Evolutionary conservation across 2,329 filamentous ascomycete species (phyloP), one percentile per base, ranked within the genome.

Genomic region (Sporothrix luriei): DNA sequence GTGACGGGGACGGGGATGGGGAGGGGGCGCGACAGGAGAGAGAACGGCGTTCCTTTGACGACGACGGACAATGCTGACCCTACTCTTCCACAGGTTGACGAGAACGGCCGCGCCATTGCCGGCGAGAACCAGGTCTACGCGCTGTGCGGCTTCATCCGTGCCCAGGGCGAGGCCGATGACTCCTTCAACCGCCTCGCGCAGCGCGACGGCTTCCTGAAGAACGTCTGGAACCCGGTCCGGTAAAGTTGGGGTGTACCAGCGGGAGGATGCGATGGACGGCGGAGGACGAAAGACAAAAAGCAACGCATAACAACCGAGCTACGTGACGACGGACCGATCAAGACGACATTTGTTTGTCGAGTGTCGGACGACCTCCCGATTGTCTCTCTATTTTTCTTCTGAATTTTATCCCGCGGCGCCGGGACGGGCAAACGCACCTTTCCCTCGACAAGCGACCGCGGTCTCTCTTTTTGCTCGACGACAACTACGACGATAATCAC

Each of bases 71-170:
- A 54, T 62, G 54, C 55, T 62, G 46, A 68, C 68, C n/a, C 13
- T 43, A 2, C 13, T 10, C 21, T 16, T 13, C 19, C 9, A 3
- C 66, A 74, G 73, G 95, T 99, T 78, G 94, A 98, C 84, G 95
- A 99, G 90, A 96, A 94, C 86, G 95, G 95, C 82, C 92, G 94
- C 79, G 93, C 94, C 76, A 80, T 89, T 85, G 93, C 92, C 77
- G 93, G 94, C 84, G 95, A 97, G 87, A 97, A 94, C 90, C 91
- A 97, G 84, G 90, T 92, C 81, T 99, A 97, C 82, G 94, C 95
- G 78, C 91, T 99, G 75, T 97, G 91, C 86, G 95, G 95, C 75
- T 99, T 98, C 86, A 92, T 99, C 79, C 91, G 95, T 78, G 92
- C 94, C 78, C 95, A 97, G 89, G 95, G 95, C 81, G 96, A 99